A percentile compares a stretch with the other conserved stretches of the same genome.
Conservation (phyloP, 495 filamentous ascomycete genomes). For the Trichoderma erinaceum region DNA sequence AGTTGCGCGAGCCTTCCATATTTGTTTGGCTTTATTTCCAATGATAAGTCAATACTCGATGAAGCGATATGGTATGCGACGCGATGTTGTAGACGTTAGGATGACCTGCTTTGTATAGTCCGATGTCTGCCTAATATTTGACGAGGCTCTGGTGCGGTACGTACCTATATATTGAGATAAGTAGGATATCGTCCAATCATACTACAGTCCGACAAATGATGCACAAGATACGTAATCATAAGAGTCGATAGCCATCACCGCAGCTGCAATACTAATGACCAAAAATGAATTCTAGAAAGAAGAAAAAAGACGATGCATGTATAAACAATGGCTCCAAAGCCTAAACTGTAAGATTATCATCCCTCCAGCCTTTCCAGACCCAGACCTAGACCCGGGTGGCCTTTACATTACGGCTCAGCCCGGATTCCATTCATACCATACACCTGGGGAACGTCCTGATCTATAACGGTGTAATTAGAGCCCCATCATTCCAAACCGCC, state of each 20-base stretch:
- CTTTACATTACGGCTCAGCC: slow-evolving; percentile 12
- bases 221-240: too few relatives aligned
- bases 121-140: background rate
- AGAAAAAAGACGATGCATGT: background rate
- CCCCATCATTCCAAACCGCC: background rate
- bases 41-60: background rate
- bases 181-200: background rate
- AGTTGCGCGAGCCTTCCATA: too few relatives aligned
- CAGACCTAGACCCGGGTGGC: background rate
- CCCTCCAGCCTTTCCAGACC: background rate
- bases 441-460: background rate
- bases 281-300: slow-evolving; percentile 1
- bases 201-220: too few relatives aligned
- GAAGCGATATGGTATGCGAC: too few relatives aligned
- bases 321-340: slow-evolving; percentile 13
- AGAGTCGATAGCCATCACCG: too few relatives aligned
- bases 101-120: too few relatives aligned
- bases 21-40: too few relatives aligned
- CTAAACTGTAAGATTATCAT: slow-evolving; percentile 12
- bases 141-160: too few relatives aligned
- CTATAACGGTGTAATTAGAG: background rate
- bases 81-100: too few relatives aligned
- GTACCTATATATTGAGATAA: too few relatives aligned
- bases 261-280: background rate
- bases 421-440: slow-evolving; percentile 7